phyloP scores from a whole-genome alignment of 2,329 filamentous ascomycete genomes.

The Paraphoma chrysanthemicola region DNA sequence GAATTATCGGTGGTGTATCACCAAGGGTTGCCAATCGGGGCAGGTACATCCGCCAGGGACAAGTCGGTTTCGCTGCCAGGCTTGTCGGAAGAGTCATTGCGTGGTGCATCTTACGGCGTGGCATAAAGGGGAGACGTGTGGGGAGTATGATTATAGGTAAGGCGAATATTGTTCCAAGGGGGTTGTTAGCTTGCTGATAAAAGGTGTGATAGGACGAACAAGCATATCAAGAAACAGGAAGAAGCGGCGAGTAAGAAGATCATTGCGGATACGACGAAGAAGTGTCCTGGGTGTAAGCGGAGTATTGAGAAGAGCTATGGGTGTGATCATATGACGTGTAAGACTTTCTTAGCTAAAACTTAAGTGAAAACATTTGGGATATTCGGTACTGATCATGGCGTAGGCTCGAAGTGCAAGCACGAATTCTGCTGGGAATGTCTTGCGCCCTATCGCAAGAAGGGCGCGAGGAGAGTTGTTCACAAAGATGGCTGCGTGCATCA shows the following conservation, averaged over 20 bases:
- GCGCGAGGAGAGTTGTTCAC: constrained; percentile 8
- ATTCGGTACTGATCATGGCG: neutral
- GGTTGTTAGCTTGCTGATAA: too few relatives aligned
- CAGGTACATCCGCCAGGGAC: constrained; percentile 57
- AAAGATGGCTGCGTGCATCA: constrained; percentile 3
- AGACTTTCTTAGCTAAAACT: neutral
- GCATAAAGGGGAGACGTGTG: constrained; percentile 51
- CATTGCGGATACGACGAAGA: constrained; percentile 43
- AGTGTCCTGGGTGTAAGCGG: constrained; percentile 49
- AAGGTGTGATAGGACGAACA: constrained; percentile 14
- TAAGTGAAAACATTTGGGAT: neutral
- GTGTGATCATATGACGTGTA: constrained; percentile 52
- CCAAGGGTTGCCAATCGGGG: constrained; percentile 57
- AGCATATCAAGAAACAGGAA: constrained; percentile 33
- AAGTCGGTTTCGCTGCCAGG: constrained; percentile 51
- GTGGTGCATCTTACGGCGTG: constrained; percentile 43
- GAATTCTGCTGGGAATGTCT: constrained; percentile 53
- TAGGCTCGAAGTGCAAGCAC: constrained; percentile 45
- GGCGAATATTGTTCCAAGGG: neutral
- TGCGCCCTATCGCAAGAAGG: constrained; percentile 27
- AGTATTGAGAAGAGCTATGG: constrained; percentile 50
- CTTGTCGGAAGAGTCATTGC: constrained; percentile 48
- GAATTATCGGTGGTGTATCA: constrained; percentile 62
- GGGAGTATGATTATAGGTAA: constrained; percentile 47
- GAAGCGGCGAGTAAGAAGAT: constrained; percentile 37